Evolutionary conservation across 2,329 filamentous ascomycete species (phyloP), one percentile per base, ranked within the genome.

Genomic region (Epichloe scottii): DNA sequence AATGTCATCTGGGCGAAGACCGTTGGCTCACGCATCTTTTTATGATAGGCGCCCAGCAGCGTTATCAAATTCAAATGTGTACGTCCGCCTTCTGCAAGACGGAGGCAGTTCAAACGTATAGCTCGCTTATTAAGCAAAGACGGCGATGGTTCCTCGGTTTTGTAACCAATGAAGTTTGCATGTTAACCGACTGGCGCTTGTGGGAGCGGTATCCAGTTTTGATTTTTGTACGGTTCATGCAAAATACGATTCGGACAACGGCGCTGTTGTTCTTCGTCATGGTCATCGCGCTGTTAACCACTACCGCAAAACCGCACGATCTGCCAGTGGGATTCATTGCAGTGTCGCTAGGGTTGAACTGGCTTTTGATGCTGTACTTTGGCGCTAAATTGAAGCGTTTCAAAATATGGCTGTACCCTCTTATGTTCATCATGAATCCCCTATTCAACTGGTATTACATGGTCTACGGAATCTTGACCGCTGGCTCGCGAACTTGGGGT

Each of bases 361-460:
- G 91, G 85, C 65, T 89, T 47, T 79, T 97, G 65, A 97, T 97
- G 91, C 72, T 97, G 54, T 97, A 95, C 71, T 96, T 97, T 66
- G 91, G 89, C 23, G 78, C 84, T 51, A 89, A 88, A 68, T 78
- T 97, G 46, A 83, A 84, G 54, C 80, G 93, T 11, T 96, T 85
- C 73, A 97, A 98, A 73, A 86, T 94, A 55, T 91, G 88, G 84
- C 74, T 97, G 5, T 97, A 97, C 64, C 91, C 91, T 0, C 61
- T 97, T 55, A 96, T 97, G 89, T 97, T 96, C 64, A 70, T 95
- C 45, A 67, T 96, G 56, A 97, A 96, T 63, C 91, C 93, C 0
- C 94, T 97, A 63, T 90, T 96, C 76, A 97, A 97, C 68, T 97
- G 91, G 91, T 79, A 89, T 53, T 97, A 97, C 71, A 95, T 96